A percentile compares a stretch with the other conserved stretches of the same genome.
phyloP scores from a whole-genome alignment of 495 filamentous ascomycete genomes.

The Daldinia loculata region DNA sequence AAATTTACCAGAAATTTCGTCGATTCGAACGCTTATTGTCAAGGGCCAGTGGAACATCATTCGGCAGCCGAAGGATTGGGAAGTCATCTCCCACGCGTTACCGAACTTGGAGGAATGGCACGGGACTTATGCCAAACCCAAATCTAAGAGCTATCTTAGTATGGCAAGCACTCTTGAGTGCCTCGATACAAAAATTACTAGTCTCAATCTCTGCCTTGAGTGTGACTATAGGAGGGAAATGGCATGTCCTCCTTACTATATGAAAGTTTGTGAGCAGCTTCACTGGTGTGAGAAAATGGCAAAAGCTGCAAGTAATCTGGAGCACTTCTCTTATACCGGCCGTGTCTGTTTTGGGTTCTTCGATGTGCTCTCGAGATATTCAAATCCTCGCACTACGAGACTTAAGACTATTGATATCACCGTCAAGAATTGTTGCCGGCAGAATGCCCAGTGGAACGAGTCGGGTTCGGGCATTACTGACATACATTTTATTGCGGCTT shows the following conservation, averaged over 20 bases:
- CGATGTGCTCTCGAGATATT: slow-evolving; percentile 53
- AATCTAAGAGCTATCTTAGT: slow-evolving; percentile 71
- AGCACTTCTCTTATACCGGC: slow-evolving; percentile 73
- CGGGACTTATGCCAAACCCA: slow-evolving; percentile 73
- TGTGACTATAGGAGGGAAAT: slow-evolving; percentile 69
- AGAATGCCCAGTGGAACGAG: slow-evolving; percentile 62
- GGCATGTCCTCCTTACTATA: slow-evolving; percentile 61
- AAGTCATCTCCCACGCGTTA: slow-evolving; percentile 64
- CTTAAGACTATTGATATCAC: slow-evolving; percentile 72
- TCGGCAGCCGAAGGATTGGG: slow-evolving; percentile 69
- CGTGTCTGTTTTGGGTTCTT: slow-evolving; percentile 70
- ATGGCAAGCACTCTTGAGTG: slow-evolving; percentile 65
- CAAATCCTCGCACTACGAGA: slow-evolving; percentile 53
- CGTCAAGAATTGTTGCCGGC: slow-evolving; percentile 74
- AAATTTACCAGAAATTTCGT: slow-evolving; percentile 55
- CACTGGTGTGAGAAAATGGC: slow-evolving; percentile 67
- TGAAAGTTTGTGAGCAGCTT: slow-evolving; percentile 60
- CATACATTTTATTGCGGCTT: slow-evolving; percentile 70
- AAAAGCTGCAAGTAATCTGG: slow-evolving; percentile 64
- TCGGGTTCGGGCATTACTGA: slow-evolving; percentile 71
- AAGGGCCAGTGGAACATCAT: slow-evolving; percentile 82
- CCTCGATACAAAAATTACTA: slow-evolving; percentile 62
- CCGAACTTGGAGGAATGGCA: slow-evolving; percentile 76
- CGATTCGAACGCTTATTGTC: slow-evolving; percentile 68
- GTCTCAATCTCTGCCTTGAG: slow-evolving; percentile 72